phyloP scores from a whole-genome alignment of 805 yeast genomes.

The Metschnikowia picachoensis region DNA sequence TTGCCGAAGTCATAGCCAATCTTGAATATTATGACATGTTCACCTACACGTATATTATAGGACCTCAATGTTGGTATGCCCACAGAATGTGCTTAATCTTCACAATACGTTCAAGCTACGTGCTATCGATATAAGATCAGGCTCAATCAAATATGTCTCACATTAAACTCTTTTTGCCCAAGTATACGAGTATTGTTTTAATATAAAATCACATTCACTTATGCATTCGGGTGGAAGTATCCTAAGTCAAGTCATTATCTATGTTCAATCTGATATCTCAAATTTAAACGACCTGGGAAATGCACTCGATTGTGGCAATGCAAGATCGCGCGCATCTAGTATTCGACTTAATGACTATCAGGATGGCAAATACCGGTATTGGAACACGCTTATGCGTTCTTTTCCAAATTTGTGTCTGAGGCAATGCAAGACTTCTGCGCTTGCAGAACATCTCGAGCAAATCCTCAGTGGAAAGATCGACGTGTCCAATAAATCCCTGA shows the following conservation, averaged over 20 bases:
- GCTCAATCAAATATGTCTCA: neutral
- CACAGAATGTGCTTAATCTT: too few species aligned
- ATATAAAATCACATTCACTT: neutral
- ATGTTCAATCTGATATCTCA: neutral
- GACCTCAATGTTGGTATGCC: too few species aligned
- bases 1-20: too few species aligned
- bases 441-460: conserved; percentile 30
- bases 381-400: conserved; percentile 4
- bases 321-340: neutral
- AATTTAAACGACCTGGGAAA: too few species aligned
- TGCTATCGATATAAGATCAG: neutral
- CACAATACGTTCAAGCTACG: neutral
- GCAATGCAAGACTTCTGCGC: conserved; percentile 18
- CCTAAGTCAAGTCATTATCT: neutral
- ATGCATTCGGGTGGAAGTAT: neutral
- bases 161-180: neutral
- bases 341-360: too few species aligned
- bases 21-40: neutral
- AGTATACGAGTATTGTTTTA: too few species aligned
- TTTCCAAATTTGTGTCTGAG: conserved; percentile 1
- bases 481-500: conserved; percentile 13
- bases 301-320: neutral
- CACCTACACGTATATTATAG: neutral
- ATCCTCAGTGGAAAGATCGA: conserved; percentile 30
- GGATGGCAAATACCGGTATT: neutral